phyloP scores from a whole-genome alignment of 192 early-diverging fungal species.

The Coemansia nantahalensis region DNA sequence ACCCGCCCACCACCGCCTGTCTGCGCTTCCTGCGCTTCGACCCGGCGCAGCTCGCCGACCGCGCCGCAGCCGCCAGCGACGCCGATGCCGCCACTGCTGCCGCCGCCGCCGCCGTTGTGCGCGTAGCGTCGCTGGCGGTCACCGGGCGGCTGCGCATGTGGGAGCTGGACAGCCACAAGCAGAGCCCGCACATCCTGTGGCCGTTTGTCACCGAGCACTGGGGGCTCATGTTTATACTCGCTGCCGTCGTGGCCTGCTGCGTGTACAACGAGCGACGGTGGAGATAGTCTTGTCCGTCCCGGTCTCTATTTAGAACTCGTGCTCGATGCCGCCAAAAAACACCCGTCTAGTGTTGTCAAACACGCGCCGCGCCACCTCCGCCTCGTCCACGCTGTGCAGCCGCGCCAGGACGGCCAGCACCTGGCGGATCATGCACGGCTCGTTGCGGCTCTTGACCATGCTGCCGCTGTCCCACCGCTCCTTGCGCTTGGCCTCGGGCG shows the following conservation, averaged over 20 bases:
- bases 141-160: slow-evolving; percentile 40
- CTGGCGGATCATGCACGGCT: slow-evolving; percentile 76
- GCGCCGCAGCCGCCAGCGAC: background rate
- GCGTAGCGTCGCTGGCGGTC: slow-evolving; percentile 30
- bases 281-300: slow-evolving; percentile 17
- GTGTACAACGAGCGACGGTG: slow-evolving; percentile 53
- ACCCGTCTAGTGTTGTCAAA: slow-evolving; percentile 66
- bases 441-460: slow-evolving; percentile 81
- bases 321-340: slow-evolving; percentile 56
- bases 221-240: slow-evolving; percentile 52
- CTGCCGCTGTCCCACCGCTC: slow-evolving; percentile 56
- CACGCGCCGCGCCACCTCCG: slow-evolving; percentile 58
- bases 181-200: slow-evolving; percentile 49
- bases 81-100: background rate
- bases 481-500: slow-evolving; percentile 64
- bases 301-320: slow-evolving; percentile 1
- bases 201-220: slow-evolving; percentile 51
- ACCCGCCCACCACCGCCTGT: slow-evolving; percentile 23
- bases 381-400: slow-evolving; percentile 55
- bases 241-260: slow-evolving; percentile 42
- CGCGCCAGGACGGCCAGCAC: slow-evolving; percentile 68
- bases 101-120: slow-evolving; percentile 7
- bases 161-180: slow-evolving; percentile 45
- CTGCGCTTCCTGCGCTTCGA: slow-evolving; percentile 47
- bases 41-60: slow-evolving; percentile 18